Conservation (phyloP, 108 stramenopile species). For the Skeletonema costatum region DNA sequence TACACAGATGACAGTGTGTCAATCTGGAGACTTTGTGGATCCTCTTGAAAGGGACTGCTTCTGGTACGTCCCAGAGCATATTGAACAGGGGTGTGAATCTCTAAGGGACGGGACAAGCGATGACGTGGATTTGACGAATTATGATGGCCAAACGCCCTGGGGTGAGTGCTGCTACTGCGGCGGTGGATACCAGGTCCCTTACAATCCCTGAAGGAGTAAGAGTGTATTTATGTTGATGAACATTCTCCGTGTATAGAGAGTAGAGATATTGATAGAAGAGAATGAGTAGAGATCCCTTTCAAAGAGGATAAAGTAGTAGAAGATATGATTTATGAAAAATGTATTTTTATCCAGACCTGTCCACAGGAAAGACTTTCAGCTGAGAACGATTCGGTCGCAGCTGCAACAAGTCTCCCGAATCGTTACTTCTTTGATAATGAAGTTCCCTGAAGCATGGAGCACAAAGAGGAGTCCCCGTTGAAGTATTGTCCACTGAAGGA, state of each 20-base stretch:
- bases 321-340: neutral
- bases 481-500: neutral
- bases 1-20: neutral
- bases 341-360: neutral
- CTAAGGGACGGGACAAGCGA: neutral
- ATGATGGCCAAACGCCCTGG: neutral
- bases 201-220: neutral
- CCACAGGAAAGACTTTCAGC: neutral
- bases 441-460: slow-evolving; percentile 18
- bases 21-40: neutral
- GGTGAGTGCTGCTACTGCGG: neutral
- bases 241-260: neutral
- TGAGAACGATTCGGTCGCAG: neutral
- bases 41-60: neutral
- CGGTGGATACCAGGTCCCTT: neutral
- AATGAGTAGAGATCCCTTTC: neutral
- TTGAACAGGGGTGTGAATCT: neutral
- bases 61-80: neutral
- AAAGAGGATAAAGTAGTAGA: neutral
- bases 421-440: slow-evolving; percentile 9
- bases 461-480: slow-evolving; percentile 17
- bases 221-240: neutral
- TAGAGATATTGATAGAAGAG: neutral
- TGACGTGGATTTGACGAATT: neutral
- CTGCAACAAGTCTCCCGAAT: neutral